Evolutionary conservation across 305 asterid species (phyloP).

Genomic region (Fraxinus floribunda): DNA sequence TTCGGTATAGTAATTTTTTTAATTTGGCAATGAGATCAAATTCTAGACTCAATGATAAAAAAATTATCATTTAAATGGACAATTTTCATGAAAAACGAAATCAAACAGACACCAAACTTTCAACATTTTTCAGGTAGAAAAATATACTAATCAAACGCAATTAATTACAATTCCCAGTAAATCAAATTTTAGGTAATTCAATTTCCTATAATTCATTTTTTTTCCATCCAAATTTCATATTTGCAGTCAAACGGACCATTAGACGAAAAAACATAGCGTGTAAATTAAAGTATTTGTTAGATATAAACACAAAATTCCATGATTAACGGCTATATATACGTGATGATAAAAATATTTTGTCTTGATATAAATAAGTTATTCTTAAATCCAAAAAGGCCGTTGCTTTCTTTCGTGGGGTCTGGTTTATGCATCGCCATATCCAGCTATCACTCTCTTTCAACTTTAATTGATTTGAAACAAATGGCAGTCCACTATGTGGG

Average conservation of each 20-base stretch:
- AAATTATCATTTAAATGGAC: too few species aligned
- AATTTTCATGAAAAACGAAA: too few species aligned
- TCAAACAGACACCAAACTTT: too few species aligned
- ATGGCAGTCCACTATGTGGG: not conserved
- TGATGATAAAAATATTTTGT: not conserved
- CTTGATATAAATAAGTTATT: not conserved
- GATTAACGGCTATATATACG: slow-evolving; percentile 17
- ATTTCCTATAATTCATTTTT: too few species aligned
- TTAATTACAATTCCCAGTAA: too few species aligned
- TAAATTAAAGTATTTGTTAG: not conserved
- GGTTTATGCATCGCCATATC: slow-evolving; percentile 20
- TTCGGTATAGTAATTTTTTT: too few species aligned
- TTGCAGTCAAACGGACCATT: not conserved
- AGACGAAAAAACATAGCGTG: not conserved
- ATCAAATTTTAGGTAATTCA: too few species aligned
- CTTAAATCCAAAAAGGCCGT: slow-evolving; percentile 26
- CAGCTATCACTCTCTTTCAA: slow-evolving; percentile 33
- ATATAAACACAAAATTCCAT: slow-evolving; percentile 2
- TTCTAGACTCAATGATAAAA: too few species aligned
- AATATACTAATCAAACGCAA: too few species aligned
- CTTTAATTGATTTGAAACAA: not conserved
- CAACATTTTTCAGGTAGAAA: too few species aligned
- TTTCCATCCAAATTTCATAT: too few species aligned
- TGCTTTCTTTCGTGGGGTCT: slow-evolving; percentile 31
- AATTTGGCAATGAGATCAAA: too few species aligned